Percentiles rank a stretch among this genome's conserved stretches.
These are phyloP conservation scores for Senna siamea DNA, from an alignment of 306 rosid genomes.

Conservation along the genomic window DNA sequence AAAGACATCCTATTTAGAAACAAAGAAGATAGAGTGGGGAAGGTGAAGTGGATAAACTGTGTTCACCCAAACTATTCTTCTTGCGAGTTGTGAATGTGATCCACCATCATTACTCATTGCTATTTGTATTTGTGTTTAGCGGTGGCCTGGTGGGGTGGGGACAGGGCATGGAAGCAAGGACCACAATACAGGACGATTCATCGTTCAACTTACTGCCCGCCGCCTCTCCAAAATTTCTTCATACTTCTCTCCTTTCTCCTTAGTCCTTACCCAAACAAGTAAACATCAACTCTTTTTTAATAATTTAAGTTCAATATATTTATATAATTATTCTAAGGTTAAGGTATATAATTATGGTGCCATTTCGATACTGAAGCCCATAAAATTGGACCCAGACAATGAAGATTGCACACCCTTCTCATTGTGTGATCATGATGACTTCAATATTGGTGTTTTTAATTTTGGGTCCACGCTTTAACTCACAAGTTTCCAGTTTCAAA, in stretches of 20 bases:
- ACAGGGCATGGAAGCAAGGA: not conserved
- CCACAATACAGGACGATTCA: not conserved
- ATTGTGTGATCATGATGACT: not conserved
- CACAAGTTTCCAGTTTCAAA: not conserved
- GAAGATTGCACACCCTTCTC: not conserved
- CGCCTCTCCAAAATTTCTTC: not conserved
- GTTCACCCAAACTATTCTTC: not conserved
- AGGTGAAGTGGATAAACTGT: not conserved
- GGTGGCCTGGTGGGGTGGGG: too few species aligned
- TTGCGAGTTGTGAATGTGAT: too few species aligned
- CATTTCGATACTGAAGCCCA: too few species aligned
- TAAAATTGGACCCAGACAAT: not conserved
- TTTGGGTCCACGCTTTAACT: not conserved
- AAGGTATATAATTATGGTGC: too few species aligned
- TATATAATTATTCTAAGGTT: too few species aligned
- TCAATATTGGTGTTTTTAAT: not conserved
- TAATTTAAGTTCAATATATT: too few species aligned
- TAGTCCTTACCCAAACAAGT: too few species aligned
- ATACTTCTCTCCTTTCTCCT: too few species aligned
- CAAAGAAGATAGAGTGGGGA: not conserved
- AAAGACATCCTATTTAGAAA: too few species aligned
- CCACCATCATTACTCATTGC: too few species aligned
- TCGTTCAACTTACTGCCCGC: not conserved
- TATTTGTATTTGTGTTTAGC: too few species aligned
- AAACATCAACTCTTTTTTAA: too few species aligned